Evolutionary conservation across 2,329 filamentous ascomycete species (phyloP), one percentile per base, ranked within the genome.

Genomic region (Chalaropsis thielavioides): DNA sequence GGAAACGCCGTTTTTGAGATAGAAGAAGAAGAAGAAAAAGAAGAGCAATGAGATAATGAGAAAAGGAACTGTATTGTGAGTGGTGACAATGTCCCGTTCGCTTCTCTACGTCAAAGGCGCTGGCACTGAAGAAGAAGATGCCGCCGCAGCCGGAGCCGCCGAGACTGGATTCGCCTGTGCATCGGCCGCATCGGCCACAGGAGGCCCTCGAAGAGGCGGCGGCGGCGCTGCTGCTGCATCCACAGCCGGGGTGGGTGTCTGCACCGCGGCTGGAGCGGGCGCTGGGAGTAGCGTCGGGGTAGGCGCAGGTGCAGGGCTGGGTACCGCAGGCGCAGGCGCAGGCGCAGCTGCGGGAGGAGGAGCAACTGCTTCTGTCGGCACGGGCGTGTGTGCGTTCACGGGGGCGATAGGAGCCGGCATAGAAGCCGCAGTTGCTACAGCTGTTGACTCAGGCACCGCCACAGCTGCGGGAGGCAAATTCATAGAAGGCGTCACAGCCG

Each of bases 1-100:
- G 62, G 43, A 61, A 61, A 61, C 40, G 17, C 40, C 40, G 35
- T 40, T 61, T 61, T 56, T 49, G 49, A 27, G 27, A n/a, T n/a
- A 56, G 19, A 63, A 17, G 43, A 43, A 58, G 24, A 51, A 24
- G 13, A 64, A 27, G 15, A 64, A 17, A 49, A 64, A 40, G 61
- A 49, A 60, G 44, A n/a, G 38, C 31, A 60, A 27, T 3, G 11
- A 58, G 2, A 56, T 41, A 43, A 24, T 24, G 10, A 44, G 40
- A 44, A 31, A 27, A 19, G 22, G 51, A 35, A 64, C 15, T 1
- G 38, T 5, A 38, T 35, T 15, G 15, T 17, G 54, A 27, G 13
- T 1, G 3, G 54, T n/a, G 24, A 31, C 6, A 31, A 31, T 31
- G 31, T 31, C 31, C n/a, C 24, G 7, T 35, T 22, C 15, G 43